phyloP scores from a whole-genome alignment of 2,329 filamentous ascomycete species.

The Stagonosporopsis tanaceti region DNA sequence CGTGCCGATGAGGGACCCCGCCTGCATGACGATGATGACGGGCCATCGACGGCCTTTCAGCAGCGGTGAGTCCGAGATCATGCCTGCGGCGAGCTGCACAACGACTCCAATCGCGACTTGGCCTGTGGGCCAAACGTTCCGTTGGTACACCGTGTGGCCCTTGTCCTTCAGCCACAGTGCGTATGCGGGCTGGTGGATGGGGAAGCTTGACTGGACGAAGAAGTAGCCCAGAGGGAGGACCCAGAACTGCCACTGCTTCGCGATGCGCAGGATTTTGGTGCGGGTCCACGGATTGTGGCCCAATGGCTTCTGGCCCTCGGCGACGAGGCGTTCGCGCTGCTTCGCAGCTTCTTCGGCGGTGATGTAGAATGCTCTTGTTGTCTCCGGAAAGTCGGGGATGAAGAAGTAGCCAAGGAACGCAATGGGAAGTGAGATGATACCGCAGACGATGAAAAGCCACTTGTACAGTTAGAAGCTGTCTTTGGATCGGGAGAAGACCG shows the following conservation, averaged over 20 bases:
- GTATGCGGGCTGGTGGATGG: conserved; percentile 29
- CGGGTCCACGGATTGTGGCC: conserved; percentile 49
- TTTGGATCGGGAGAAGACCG: not conserved
- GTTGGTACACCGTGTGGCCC: conserved; percentile 54
- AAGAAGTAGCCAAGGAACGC: conserved; percentile 54
- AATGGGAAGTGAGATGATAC: conserved; percentile 53
- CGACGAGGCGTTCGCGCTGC: conserved; percentile 32
- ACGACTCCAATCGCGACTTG: conserved; percentile 55
- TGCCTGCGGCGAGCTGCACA: conserved; percentile 55
- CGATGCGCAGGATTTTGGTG: conserved; percentile 54
- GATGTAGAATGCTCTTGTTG: conserved; percentile 48
- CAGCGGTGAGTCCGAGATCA: conserved; percentile 36
- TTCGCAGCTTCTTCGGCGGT: conserved; percentile 34
- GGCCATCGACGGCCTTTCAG: conserved; percentile 40
- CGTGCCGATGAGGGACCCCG: conserved; percentile 50
- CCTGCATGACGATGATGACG: conserved; percentile 52
- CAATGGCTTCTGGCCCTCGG: conserved; percentile 43
- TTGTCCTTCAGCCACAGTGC: conserved; percentile 58
- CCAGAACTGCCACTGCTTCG: conserved; percentile 59
- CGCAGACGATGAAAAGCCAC: conserved; percentile 45
- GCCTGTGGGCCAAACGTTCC: conserved; percentile 59
- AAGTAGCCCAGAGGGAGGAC: conserved; percentile 58
- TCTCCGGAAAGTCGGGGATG: conserved; percentile 39
- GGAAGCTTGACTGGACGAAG: conserved; percentile 45
- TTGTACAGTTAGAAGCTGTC: not conserved